Evolutionary conservation across 2,329 filamentous ascomycete genomes (phyloP).

Genomic region (Colletotrichum sp.): DNA sequence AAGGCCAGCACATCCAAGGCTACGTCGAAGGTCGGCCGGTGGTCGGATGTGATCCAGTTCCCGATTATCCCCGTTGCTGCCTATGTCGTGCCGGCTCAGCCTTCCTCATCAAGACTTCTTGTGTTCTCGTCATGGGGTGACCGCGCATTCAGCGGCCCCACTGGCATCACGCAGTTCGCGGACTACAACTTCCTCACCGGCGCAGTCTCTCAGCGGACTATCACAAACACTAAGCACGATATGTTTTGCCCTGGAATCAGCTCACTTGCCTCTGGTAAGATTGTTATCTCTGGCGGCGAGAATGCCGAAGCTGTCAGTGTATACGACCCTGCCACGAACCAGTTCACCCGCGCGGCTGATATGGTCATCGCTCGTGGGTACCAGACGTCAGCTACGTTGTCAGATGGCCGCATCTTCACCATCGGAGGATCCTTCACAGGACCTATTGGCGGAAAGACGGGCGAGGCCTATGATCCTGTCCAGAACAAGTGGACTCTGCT

Average conservation of each 20-base stretch:
- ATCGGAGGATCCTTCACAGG: slow-evolving; percentile 64
- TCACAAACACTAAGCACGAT: slow-evolving; percentile 51
- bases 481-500: slow-evolving; percentile 52
- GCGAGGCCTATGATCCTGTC: slow-evolving; percentile 55
- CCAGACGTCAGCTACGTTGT: slow-evolving; percentile 53
- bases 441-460: slow-evolving; percentile 54
- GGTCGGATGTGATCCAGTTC: slow-evolving; percentile 28
- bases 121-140: slow-evolving; percentile 29
- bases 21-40: slow-evolving; percentile 22
- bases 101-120: slow-evolving; percentile 25
- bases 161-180: slow-evolving; percentile 23
- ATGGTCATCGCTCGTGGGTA: slow-evolving; percentile 57
- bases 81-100: slow-evolving; percentile 28
- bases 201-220: slow-evolving; percentile 32
- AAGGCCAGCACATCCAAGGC: slow-evolving; percentile 13
- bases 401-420: slow-evolving; percentile 59
- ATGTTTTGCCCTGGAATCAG: slow-evolving; percentile 65
- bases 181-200: slow-evolving; percentile 26
- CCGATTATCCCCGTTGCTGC: slow-evolving; percentile 31
- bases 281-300: slow-evolving; percentile 60
- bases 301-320: slow-evolving; percentile 53
- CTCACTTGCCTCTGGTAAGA: slow-evolving; percentile 49
- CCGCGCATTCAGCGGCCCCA: slow-evolving; percentile 25
- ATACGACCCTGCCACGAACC: slow-evolving; percentile 42
- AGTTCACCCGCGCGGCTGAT: slow-evolving; percentile 42